phyloP scores from a whole-genome alignment of 2,329 filamentous ascomycete genomes.

The Penicillium concentricum region DNA sequence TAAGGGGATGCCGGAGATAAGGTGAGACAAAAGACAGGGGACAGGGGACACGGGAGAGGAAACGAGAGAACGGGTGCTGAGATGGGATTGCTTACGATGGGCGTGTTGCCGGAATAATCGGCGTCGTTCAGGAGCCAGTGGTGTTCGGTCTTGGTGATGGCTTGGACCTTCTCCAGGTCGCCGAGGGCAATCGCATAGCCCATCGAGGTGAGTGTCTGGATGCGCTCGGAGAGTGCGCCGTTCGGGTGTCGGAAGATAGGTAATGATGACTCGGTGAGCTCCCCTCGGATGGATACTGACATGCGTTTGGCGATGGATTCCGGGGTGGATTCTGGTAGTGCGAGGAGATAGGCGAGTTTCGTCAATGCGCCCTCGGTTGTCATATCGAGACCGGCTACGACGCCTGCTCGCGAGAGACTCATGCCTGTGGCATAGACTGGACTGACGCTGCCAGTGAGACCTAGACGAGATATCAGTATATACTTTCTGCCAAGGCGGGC shows the following conservation, averaged over 20 bases:
- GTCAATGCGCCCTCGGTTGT: constrained; percentile 89
- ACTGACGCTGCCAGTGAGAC: constrained; percentile 67
- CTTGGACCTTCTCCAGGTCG: constrained; percentile 63
- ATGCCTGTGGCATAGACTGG: constrained; percentile 77
- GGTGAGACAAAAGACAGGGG: neutral
- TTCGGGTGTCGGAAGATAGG: constrained; percentile 76
- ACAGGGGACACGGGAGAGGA: neutral
- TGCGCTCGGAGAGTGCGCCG: constrained; percentile 55
- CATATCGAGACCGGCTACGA: constrained; percentile 85
- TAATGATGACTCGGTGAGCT: constrained; percentile 73
- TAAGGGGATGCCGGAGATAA: neutral
- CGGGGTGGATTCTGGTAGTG: constrained; percentile 62
- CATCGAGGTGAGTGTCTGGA: constrained; percentile 70
- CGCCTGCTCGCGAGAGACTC: constrained; percentile 75
- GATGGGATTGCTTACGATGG: constrained; percentile 35
- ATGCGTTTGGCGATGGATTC: constrained; percentile 69
- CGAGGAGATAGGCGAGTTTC: constrained; percentile 83
- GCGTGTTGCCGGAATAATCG: constrained; percentile 80
- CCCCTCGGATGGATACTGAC: constrained; percentile 73
- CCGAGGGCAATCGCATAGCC: constrained; percentile 77
- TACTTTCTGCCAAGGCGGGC: constrained; percentile 36
- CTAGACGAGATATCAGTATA: constrained; percentile 30
- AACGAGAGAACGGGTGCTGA: neutral
- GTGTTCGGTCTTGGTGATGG: constrained; percentile 67
- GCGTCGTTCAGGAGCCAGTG: constrained; percentile 68